These are phyloP conservation scores for Talaromyces amestolkiae DNA, from an alignment of 2,329 filamentous ascomycete species.

Conservation along the genomic window DNA sequence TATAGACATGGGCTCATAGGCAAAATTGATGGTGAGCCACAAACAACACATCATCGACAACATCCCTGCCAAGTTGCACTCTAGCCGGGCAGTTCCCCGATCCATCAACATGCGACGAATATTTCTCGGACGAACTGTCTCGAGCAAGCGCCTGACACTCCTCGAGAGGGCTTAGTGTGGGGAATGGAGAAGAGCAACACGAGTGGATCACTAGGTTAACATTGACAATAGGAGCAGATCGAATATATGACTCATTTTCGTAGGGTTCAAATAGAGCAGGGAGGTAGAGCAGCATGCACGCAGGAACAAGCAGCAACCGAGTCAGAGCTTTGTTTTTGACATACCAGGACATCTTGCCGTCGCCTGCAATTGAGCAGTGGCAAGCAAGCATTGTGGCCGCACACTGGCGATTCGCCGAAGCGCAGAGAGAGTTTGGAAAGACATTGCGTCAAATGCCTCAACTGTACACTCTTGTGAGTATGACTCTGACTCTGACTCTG, in stretches of 20 bases:
- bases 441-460: slow-evolving; percentile 3
- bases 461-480: neutral
- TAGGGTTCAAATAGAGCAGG: neutral
- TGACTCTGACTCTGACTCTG: neutral
- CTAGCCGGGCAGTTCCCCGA: neutral
- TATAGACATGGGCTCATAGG: neutral
- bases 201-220: slow-evolving; percentile 14
- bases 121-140: slow-evolving; percentile 8
- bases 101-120: neutral
- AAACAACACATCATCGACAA: neutral
- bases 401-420: slow-evolving; percentile 5
- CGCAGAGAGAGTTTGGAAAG: slow-evolving; percentile 4
- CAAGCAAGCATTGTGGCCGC: neutral
- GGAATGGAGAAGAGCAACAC: slow-evolving; percentile 4
- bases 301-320: neutral
- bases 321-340: neutral
- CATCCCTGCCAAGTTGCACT: neutral
- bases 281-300: neutral
- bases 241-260: neutral
- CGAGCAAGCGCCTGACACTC: slow-evolving; percentile 1
- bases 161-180: slow-evolving; percentile 16
- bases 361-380: neutral
- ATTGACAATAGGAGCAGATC: neutral
- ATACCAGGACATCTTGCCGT: slow-evolving; percentile 3
- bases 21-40: neutral